Base-by-base conservation (phyloP, 1,139 yeast species). In the Schwanniomyces etchellsii region DNA sequence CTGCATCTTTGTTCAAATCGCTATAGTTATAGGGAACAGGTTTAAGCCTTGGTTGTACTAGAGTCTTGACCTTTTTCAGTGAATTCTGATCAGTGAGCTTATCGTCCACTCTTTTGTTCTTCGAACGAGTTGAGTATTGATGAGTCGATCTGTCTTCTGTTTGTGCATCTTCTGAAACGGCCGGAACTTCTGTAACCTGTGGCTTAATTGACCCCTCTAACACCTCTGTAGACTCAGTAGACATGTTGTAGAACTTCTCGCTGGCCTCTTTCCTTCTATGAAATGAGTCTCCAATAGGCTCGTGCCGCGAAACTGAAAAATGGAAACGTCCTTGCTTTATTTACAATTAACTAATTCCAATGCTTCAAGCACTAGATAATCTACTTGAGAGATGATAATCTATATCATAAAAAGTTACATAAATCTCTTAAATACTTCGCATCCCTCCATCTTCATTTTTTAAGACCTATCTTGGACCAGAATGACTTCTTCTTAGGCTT, bases 31-130 rank as follows among this genome's bases (percentile, higher is more conserved):
- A 70, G 1, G 66, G 58, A 11, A 65, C 58, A 1, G 77, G 77
- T 33, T 67, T 66, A 30, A 69, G 52, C 18, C 75, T 54, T 11
- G 74, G 72, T 16, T 62, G 64, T 1, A 65, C 58, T 1, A 62
- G 42, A 7, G 59, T 62, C 31, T 60, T 62, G 28, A 52, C 50
- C 26, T 47, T 39, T 27, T 43, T 43, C 35, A 55, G 60, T 35
- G 52, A 57, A 21, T 48, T 38, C 16, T 46, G 38, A 17, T 55
- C 44, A 27, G 42, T 32, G 24, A 33, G 17, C 27, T 39, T 36
- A 26, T 32, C 43, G 31, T 44, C 46, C 29, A 40, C 35, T 26
- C 38, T 37, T 16, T 43, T 44, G 29, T 39, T 47, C 35, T 43
- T 55, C 9, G 56, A 53, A 27, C 63, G 35, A 2, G 62, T 52